Percentiles rank a stretch among this genome's conserved stretches.
These are phyloP conservation scores for Musa itinerans DNA, from an alignment of 176 grass and related monocot species.

Conservation along the genomic window DNA sequence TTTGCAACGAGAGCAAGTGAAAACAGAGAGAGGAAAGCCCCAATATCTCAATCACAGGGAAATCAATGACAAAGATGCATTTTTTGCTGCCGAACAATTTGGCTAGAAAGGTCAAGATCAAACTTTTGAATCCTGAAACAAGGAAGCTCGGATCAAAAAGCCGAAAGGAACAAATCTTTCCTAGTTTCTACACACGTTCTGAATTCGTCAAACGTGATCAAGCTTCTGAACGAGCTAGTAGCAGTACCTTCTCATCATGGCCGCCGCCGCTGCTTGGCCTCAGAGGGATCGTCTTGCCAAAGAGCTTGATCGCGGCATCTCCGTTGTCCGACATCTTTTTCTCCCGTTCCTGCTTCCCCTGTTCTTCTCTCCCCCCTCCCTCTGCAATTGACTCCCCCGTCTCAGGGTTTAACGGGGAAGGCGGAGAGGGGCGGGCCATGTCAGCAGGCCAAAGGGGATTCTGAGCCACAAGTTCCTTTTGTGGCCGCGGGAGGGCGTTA, in stretches of 20 bases:
- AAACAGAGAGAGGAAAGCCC: too few species aligned
- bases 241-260: neutral
- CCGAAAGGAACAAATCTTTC: neutral
- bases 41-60: neutral
- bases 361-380: neutral
- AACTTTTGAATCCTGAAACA: neutral
- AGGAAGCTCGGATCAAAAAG: too few species aligned
- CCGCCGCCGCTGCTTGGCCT: neutral
- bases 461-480: conserved; percentile 20
- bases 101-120: neutral
- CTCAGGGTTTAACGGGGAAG: conserved; percentile 3
- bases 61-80: neutral
- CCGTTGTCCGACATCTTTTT: neutral
- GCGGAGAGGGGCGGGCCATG: neutral
- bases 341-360: neutral
- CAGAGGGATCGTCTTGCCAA: conserved; percentile 14
- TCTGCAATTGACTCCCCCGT: too few species aligned
- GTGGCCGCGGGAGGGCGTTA: conserved; percentile 12
- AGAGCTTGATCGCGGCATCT: conserved; percentile 13
- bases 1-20: too few species aligned
- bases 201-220: neutral
- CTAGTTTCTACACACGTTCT: neutral
- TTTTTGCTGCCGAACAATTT: neutral
- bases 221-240: neutral
- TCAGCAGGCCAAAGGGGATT: conserved; percentile 6